Evolutionary conservation across 2,329 filamentous ascomycete genomes (phyloP).

Genomic region (Cyclaneusma minus): DNA sequence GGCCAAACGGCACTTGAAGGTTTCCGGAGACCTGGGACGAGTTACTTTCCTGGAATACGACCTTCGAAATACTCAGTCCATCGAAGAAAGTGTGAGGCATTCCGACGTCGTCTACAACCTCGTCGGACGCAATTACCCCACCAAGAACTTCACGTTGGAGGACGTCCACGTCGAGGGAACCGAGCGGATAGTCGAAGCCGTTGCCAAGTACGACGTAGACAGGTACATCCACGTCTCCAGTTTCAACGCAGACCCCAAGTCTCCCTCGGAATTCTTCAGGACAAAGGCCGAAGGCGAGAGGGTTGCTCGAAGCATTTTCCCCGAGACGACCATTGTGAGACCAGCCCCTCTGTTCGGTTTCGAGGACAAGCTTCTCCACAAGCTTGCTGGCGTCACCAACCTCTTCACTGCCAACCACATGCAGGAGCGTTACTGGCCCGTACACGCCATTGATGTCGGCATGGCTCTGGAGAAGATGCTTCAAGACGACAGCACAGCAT

Average conservation of each 20-base stretch:
- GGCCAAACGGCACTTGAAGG: constrained; percentile 91
- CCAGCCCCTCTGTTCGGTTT: constrained; percentile 90
- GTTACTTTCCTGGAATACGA: constrained; percentile 91
- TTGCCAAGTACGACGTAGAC: constrained; percentile 95
- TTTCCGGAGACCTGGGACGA: constrained; percentile 84
- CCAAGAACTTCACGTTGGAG: constrained; percentile 90
- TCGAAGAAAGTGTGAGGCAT: constrained; percentile 92
- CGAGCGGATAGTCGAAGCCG: constrained; percentile 82
- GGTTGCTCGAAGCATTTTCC: constrained; percentile 76
- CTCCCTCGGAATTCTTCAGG: constrained; percentile 74
- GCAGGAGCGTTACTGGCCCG: constrained; percentile 79
- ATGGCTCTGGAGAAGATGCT: constrained; percentile 79
- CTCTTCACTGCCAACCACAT: constrained; percentile 85
- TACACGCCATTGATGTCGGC: constrained; percentile 86
- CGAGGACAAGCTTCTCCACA: constrained; percentile 82
- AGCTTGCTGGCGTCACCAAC: constrained; percentile 66
- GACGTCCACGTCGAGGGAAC: constrained; percentile 90
- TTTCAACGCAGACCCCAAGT: constrained; percentile 72
- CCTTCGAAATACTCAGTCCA: constrained; percentile 81
- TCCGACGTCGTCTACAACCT: constrained; percentile 97
- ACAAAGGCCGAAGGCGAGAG: constrained; percentile 81
- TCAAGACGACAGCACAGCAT: constrained; percentile 77
- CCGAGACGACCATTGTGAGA: constrained; percentile 91
- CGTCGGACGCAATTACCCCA: constrained; percentile 85
- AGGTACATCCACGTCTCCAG: constrained; percentile 94